Conservation (phyloP, 164 flowering plant genomes). For the Vitis labrusca region DNA sequence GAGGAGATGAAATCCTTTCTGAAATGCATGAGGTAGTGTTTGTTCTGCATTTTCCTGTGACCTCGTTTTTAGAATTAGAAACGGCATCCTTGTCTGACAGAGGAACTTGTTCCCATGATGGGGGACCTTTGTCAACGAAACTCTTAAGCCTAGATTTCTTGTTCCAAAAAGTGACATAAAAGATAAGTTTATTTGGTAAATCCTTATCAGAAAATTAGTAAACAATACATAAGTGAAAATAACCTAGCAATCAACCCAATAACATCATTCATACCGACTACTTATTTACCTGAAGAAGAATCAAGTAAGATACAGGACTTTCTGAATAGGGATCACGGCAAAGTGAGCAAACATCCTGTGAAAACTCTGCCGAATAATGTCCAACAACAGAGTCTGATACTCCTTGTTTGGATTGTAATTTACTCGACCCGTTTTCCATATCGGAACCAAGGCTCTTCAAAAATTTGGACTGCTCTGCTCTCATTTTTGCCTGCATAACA, state of each 20-base stretch:
- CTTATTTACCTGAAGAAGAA: constrained; percentile 78
- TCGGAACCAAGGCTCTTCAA: constrained; percentile 56
- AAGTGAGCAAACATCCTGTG: constrained; percentile 69
- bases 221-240: constrained; percentile 8
- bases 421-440: constrained; percentile 36
- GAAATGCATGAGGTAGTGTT: constrained; percentile 23
- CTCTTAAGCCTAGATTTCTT: constrained; percentile 90
- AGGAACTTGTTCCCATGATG: constrained; percentile 60
- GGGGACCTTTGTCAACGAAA: constrained; percentile 67
- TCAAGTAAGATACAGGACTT: constrained; percentile 65
- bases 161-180: constrained; percentile 12
- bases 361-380: constrained; percentile 29
- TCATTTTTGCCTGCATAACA: constrained; percentile 81
- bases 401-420: constrained; percentile 32
- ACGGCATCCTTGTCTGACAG: constrained; percentile 28
- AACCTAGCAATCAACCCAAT: not conserved
- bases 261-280: not conserved
- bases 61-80: constrained; percentile 14
- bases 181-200: not conserved
- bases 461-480: constrained; percentile 85
- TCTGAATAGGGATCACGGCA: constrained; percentile 81
- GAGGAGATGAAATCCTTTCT: constrained; percentile 32
- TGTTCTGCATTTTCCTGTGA: constrained; percentile 24
- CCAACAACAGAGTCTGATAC: constrained; percentile 23
- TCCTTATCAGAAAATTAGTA: not conserved